These are phyloP conservation scores for Hebeloma cylindrosporum DNA, from an alignment of 768 basidiomycete species.

Conservation along the genomic window DNA sequence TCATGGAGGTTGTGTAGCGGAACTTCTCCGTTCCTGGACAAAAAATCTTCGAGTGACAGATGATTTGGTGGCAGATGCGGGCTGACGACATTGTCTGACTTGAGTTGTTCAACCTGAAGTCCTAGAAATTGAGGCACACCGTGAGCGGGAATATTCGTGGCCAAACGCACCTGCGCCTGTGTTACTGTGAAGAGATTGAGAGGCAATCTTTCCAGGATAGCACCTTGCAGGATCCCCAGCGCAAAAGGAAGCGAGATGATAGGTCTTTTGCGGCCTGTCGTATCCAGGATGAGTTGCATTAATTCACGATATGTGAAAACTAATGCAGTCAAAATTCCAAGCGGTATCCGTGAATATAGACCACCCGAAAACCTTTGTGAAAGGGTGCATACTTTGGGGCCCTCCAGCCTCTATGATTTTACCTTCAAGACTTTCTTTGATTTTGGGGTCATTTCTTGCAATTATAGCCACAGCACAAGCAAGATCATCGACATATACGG, in stretches of 20 bases:
- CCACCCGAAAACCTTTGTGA: neutral
- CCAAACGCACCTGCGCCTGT: constrained; percentile 57
- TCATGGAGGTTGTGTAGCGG: constrained; percentile 50
- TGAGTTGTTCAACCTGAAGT: constrained; percentile 60
- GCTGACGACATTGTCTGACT: constrained; percentile 55
- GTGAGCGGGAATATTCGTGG: neutral
- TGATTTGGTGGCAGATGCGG: constrained; percentile 25
- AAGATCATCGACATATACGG: constrained; percentile 71
- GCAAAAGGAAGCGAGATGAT: constrained; percentile 65
- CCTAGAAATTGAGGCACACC: neutral
- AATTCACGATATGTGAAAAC: constrained; percentile 68
- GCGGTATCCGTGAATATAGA: too few relatives aligned
- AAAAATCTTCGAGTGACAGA: constrained; percentile 37
- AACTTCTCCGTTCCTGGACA: constrained; percentile 35
- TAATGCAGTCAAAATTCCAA: constrained; percentile 28
- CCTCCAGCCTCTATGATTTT: constrained; percentile 49
- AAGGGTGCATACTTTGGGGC: constrained; percentile 31
- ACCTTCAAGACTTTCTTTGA: constrained; percentile 46
- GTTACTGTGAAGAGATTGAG: constrained; percentile 68
- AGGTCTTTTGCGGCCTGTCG: constrained; percentile 51
- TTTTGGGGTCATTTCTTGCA: constrained; percentile 42
- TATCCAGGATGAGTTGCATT: constrained; percentile 60
- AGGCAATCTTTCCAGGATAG: constrained; percentile 62
- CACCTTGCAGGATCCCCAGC: constrained; percentile 64
- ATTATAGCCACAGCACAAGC: constrained; percentile 61